Percentiles rank a stretch among this genome's conserved stretches.
Conservation (phyloP, 2,329 filamentous ascomycete genomes). For the Cladosporium sp. region DNA sequence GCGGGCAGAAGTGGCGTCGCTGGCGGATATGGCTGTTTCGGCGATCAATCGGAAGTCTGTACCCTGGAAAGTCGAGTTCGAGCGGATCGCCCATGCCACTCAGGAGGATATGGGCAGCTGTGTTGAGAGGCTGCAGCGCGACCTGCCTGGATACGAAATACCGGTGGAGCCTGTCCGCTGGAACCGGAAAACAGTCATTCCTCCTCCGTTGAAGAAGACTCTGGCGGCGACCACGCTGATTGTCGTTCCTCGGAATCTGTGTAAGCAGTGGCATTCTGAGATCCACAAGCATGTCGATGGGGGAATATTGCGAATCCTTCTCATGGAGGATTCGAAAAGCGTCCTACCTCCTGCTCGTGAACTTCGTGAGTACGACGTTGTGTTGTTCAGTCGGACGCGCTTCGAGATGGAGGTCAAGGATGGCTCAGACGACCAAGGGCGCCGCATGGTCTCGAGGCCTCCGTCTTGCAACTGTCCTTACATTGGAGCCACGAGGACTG, state of each 20-base stretch:
- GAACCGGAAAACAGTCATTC: constrained; percentile 36
- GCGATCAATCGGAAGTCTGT: constrained; percentile 59
- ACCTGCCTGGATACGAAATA: constrained; percentile 35
- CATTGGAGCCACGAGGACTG: constrained; percentile 37
- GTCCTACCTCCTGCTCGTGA: constrained; percentile 52
- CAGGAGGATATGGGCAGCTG: constrained; percentile 49
- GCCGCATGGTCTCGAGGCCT: constrained; percentile 23
- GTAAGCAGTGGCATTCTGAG: constrained; percentile 78
- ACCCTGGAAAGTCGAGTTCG: constrained; percentile 64
- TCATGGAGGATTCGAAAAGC: constrained; percentile 49
- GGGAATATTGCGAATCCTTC: constrained; percentile 53
- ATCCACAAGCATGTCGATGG: constrained; percentile 67
- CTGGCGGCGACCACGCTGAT: constrained; percentile 67
- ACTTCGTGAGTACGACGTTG: constrained; percentile 63
- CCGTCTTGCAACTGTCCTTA: constrained; percentile 35
- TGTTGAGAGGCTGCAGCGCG: constrained; percentile 43
- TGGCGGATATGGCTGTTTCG: constrained; percentile 71
- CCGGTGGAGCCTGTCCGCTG: constrained; percentile 34
- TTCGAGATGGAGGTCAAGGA: constrained; percentile 63
- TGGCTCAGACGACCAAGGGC: constrained; percentile 41
- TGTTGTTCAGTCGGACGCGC: constrained; percentile 68
- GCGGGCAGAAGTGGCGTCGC: constrained; percentile 49
- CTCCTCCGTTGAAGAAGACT: constrained; percentile 47
- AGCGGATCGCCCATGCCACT: constrained; percentile 42
- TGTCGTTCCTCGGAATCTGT: constrained; percentile 74